A percentile compares a stretch with the other conserved stretches of the same genome.
Evolutionary conservation across 805 yeast genomes (phyloP).

Genomic region (Wickerhamomyces strasburgensis): DNA sequence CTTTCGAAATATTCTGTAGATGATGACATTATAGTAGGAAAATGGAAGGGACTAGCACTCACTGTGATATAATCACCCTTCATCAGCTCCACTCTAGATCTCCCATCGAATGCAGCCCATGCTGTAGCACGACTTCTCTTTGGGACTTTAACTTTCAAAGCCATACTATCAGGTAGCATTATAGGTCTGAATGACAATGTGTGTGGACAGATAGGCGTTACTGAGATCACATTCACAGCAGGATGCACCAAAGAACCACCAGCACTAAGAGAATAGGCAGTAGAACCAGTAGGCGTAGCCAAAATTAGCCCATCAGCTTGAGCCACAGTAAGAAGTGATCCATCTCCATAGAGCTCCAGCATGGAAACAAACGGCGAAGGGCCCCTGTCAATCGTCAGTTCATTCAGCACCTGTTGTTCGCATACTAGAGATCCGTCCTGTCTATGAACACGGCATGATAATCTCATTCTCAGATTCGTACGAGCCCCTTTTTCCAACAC

Average conservation of each 20-base stretch:
- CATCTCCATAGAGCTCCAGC: slow-evolving; percentile 86
- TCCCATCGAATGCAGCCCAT: slow-evolving; percentile 96
- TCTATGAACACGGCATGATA: slow-evolving; percentile 70
- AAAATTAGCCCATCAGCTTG: slow-evolving; percentile 92
- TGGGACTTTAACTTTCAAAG: slow-evolving; percentile 77
- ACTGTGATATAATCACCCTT: slow-evolving; percentile 85
- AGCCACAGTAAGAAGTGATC: slow-evolving; percentile 76
- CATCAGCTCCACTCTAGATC: slow-evolving; percentile 71
- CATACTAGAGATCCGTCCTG: slow-evolving; percentile 37
- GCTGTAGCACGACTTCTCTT: slow-evolving; percentile 81
- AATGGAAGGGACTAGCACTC: slow-evolving; percentile 83
- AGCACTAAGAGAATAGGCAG: slow-evolving; percentile 92
- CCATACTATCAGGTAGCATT: slow-evolving; percentile 89
- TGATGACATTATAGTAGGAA: slow-evolving; percentile 82
- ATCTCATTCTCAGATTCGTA: slow-evolving; percentile 79
- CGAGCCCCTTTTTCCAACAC: slow-evolving; percentile 69
- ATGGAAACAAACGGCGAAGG: slow-evolving; percentile 90
- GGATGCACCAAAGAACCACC: slow-evolving; percentile 96
- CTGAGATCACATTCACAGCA: slow-evolving; percentile 84
- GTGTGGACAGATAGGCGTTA: slow-evolving; percentile 96
- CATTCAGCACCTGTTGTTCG: slow-evolving; percentile 77
- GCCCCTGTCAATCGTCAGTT: slow-evolving; percentile 87
- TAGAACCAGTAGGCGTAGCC: slow-evolving; percentile 95
- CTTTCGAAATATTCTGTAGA: slow-evolving; percentile 77
- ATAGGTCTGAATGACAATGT: slow-evolving; percentile 91